These are phyloP conservation scores for Leccinum sublutescens DNA, from an alignment of 768 basidiomycete species.

Conservation along the genomic window DNA sequence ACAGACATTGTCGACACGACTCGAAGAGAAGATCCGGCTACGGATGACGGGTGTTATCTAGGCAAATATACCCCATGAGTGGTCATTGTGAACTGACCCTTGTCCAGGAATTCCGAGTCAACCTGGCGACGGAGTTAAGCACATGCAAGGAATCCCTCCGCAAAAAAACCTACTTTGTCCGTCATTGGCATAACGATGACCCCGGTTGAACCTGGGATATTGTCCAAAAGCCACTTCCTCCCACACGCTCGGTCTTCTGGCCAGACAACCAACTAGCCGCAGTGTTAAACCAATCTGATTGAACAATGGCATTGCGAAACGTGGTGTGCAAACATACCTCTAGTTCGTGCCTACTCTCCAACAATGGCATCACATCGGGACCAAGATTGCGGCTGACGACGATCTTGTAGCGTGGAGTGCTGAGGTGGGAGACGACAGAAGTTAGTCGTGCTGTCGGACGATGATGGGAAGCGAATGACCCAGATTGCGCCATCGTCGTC, in stretches of 20 bases:
- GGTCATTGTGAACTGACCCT: constrained; percentile 30
- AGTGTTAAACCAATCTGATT: neutral
- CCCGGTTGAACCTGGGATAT: constrained; percentile 64
- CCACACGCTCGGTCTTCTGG: constrained; percentile 54
- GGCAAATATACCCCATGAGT: neutral
- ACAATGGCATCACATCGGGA: constrained; percentile 57
- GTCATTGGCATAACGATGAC: constrained; percentile 56
- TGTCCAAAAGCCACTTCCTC: constrained; percentile 70
- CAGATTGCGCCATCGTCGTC: constrained; percentile 24
- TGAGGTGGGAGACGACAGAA: constrained; percentile 24
- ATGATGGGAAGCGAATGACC: constrained; percentile 23
- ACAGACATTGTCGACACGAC: constrained; percentile 95
- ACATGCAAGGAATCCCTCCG: neutral
- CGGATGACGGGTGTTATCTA: neutral
- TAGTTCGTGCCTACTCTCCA: constrained; percentile 48
- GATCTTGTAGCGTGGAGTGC: constrained; percentile 37
- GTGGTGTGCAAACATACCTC: constrained; percentile 41
- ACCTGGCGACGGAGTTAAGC: constrained; percentile 43
- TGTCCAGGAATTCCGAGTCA: constrained; percentile 56
- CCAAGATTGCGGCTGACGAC: constrained; percentile 63
- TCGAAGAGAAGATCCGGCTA: constrained; percentile 71
- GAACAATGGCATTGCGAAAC: neutral
- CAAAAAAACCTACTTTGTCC: constrained; percentile 56
- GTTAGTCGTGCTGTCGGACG: constrained; percentile 23
- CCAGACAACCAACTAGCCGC: constrained; percentile 47